Evolutionary conservation across 208 protist genomes (phyloP).

Genomic region (Trypanosoma melophagium): DNA sequence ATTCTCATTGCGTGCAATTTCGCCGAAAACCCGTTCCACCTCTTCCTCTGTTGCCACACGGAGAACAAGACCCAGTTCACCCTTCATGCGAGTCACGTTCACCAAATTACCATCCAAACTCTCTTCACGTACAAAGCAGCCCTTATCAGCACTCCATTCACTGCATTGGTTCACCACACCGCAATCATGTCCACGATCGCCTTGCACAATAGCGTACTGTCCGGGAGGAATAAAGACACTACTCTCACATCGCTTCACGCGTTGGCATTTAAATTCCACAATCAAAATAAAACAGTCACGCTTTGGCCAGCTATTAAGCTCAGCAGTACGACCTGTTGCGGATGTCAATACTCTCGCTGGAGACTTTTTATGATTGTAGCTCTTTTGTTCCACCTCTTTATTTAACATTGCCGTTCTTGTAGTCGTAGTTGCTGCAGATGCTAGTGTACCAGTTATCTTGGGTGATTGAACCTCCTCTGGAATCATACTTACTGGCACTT

Average conservation of each 20-base stretch:
- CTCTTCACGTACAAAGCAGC: slow-evolving; percentile 27
- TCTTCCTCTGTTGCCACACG: slow-evolving; percentile 70
- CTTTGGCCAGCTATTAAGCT: slow-evolving; percentile 18
- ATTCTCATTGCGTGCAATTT: slow-evolving; percentile 67
- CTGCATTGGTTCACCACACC: slow-evolving; percentile 71
- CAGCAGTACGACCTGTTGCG: not conserved
- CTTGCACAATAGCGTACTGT: slow-evolving; percentile 78
- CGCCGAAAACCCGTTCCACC: slow-evolving; percentile 48
- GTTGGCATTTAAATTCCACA: slow-evolving; percentile 85
- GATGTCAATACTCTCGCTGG: not conserved
- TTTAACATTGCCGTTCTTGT: not conserved
- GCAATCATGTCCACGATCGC: slow-evolving; percentile 79
- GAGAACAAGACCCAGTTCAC: slow-evolving; percentile 43
- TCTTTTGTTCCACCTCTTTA: slow-evolving; percentile 5
- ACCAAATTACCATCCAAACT: slow-evolving; percentile 29
- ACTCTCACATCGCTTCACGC: slow-evolving; percentile 47
- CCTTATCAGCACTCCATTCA: slow-evolving; percentile 37
- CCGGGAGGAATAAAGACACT: slow-evolving; percentile 33
- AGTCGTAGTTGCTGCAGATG: not conserved
- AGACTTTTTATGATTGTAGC: not conserved
- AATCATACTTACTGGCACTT: not conserved
- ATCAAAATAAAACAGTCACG: slow-evolving; percentile 51
- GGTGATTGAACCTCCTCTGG: not conserved
- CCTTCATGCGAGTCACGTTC: slow-evolving; percentile 31
- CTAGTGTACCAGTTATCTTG: not conserved